Evolutionary conservation across 208 protist genomes (phyloP).

Genomic region (Trypanosoma platydactyli): DNA sequence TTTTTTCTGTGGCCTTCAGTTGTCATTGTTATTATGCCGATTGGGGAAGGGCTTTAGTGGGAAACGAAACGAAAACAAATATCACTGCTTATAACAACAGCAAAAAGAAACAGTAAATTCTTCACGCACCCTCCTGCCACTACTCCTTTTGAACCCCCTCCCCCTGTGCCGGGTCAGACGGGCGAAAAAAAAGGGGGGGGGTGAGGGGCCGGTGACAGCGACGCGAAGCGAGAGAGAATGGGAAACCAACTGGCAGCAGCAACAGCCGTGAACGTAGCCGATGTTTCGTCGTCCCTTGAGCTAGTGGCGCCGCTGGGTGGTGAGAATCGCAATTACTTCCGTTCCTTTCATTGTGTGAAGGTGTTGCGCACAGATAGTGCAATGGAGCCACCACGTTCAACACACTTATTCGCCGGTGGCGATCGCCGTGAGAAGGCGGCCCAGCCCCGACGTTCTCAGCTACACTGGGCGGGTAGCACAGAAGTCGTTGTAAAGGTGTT

Average conservation of each 20-base stretch:
- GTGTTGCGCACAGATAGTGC: constrained; percentile 27
- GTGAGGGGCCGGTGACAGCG: neutral
- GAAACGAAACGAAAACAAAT: constrained; percentile 1
- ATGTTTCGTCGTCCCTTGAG: constrained; percentile 51
- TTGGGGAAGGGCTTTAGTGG: neutral
- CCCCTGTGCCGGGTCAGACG: neutral
- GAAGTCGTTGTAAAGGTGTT: constrained; percentile 82
- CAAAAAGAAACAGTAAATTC: neutral
- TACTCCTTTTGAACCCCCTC: too few species aligned
- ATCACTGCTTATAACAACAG: constrained; percentile 13
- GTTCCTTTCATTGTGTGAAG: constrained; percentile 63
- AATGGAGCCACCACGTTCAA: constrained; percentile 17
- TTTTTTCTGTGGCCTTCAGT: neutral
- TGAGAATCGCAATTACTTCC: constrained; percentile 62
- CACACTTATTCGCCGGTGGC: neutral
- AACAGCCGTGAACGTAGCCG: constrained; percentile 54
- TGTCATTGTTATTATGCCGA: neutral
- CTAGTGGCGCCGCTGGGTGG: constrained; percentile 53
- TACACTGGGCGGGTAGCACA: constrained; percentile 15
- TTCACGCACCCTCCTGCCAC: too few species aligned
- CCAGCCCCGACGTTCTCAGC: neutral
- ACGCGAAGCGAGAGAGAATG: constrained; percentile 30
- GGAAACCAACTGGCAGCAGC: constrained; percentile 77
- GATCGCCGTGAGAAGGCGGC: neutral
- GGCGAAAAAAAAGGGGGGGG: neutral